Evolutionary conservation across 257 asterid genomes (phyloP).

Genomic region (Solanum tarapatanum): DNA sequence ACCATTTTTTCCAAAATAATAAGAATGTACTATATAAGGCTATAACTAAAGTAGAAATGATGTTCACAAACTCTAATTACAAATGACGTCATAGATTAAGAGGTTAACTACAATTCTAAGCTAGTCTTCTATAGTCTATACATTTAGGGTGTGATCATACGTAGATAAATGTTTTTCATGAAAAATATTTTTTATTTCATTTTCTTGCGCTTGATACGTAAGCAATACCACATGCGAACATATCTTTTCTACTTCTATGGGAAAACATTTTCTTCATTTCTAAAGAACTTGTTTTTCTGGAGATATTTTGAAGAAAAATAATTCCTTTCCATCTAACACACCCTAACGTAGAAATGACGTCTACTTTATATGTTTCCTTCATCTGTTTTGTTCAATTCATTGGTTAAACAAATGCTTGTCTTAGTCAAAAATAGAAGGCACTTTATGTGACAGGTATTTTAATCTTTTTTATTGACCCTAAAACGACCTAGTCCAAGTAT

Average conservation of each 20-base stretch:
- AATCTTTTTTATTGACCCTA: background rate
- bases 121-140: too few species aligned
- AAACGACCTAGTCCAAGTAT: background rate
- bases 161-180: too few species aligned
- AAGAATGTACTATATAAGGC: background rate
- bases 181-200: too few species aligned
- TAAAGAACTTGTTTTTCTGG: accelerated
- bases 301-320: background rate
- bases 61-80: background rate
- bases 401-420: background rate
- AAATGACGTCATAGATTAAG: too few species aligned
- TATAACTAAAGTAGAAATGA: background rate
- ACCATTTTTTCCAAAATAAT: background rate
- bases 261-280: background rate
- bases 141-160: too few species aligned
- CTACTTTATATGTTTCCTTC: background rate
- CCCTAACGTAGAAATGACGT: background rate
- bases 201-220: background rate
- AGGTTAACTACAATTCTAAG: too few species aligned
- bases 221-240: background rate
- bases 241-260: accelerated
- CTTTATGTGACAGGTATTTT: background rate
- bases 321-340: accelerated
- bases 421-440: background rate
- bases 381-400: background rate